Conservation (phyloP, 1,284 basidiomycete species). For the Mycosarcoma maydis region DNA sequence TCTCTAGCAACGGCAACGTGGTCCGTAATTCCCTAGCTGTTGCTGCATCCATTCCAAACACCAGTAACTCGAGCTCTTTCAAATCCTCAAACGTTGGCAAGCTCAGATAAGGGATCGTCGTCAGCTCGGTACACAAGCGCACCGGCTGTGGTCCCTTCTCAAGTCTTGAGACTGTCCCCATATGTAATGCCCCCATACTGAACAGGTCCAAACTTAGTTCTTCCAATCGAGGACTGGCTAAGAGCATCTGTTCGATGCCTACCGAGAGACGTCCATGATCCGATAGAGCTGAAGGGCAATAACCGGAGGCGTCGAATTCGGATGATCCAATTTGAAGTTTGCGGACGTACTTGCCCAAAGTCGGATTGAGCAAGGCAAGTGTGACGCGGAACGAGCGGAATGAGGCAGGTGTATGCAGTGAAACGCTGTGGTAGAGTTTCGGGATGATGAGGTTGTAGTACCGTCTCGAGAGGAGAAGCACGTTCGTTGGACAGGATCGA, state of each 20-base stretch:
- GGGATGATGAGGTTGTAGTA: conserved; percentile 45
- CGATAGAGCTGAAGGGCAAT: conserved; percentile 48
- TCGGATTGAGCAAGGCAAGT: conserved; percentile 52
- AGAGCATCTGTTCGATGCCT: conserved; percentile 56
- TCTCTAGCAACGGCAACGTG: conserved; percentile 35
- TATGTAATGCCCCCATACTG: conserved; percentile 45
- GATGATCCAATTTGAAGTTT: conserved; percentile 40
- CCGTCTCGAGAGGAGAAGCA: conserved; percentile 43
- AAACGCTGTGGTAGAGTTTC: conserved; percentile 43
- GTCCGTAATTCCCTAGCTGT: conserved; percentile 41
- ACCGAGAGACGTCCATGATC: conserved; percentile 36
- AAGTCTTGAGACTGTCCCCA: conserved; percentile 27
- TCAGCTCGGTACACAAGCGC: conserved; percentile 49
- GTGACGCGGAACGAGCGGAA: conserved; percentile 48
- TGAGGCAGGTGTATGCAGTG: conserved; percentile 28
- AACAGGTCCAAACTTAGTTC: conserved; percentile 56
- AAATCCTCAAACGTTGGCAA: conserved; percentile 52
- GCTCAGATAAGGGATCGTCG: conserved; percentile 46
- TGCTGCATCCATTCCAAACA: conserved; percentile 47
- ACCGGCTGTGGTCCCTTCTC: conserved; percentile 45
- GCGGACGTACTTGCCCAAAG: conserved; percentile 31
- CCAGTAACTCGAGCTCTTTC: conserved; percentile 45
- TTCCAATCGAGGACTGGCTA: conserved; percentile 38
- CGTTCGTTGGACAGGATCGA: conserved; percentile 32
- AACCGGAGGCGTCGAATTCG: conserved; percentile 49